Conservation (phyloP, 2,329 filamentous ascomycete genomes). For the Ascochyta lentis region DNA sequence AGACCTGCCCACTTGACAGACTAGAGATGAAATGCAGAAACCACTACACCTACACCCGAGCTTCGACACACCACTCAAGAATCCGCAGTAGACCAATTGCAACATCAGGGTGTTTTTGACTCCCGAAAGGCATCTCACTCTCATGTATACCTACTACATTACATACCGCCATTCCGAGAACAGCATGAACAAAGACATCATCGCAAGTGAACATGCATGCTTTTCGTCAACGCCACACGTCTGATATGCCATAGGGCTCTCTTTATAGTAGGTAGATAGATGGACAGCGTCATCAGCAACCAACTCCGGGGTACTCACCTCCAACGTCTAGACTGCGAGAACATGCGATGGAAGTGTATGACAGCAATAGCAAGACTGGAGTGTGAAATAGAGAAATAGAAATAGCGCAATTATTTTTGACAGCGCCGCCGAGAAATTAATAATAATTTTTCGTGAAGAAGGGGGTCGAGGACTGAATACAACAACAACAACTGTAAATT, state of each 20-base stretch:
- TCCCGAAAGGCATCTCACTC: not conserved
- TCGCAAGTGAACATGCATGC: not conserved
- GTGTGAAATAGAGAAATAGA: not conserved
- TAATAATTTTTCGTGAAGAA: slow-evolving; percentile 1
- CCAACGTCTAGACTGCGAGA: not conserved
- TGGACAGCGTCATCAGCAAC: not conserved
- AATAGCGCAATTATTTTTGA: not conserved
- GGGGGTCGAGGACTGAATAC: not conserved
- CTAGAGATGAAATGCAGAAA: no score
- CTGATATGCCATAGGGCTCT: not conserved
- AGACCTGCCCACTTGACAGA: no score
- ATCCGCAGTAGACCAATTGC: no score
- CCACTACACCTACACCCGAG: no score
- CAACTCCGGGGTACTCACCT: not conserved
- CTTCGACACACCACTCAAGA: no score
- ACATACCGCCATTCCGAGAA: not conserved
- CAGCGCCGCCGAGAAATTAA: slow-evolving; percentile 1
- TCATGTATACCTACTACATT: not conserved
- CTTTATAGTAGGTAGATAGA: not conserved
- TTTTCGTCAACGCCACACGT: not conserved
- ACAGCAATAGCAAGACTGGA: slow-evolving; percentile 8
- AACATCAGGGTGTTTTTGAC: no score
- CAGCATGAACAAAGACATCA: not conserved
- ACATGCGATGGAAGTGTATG: not conserved
- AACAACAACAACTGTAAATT: not conserved